Base-by-base conservation (phyloP, 768 basidiomycete species). In the Myochromella boudieri region DNA sequence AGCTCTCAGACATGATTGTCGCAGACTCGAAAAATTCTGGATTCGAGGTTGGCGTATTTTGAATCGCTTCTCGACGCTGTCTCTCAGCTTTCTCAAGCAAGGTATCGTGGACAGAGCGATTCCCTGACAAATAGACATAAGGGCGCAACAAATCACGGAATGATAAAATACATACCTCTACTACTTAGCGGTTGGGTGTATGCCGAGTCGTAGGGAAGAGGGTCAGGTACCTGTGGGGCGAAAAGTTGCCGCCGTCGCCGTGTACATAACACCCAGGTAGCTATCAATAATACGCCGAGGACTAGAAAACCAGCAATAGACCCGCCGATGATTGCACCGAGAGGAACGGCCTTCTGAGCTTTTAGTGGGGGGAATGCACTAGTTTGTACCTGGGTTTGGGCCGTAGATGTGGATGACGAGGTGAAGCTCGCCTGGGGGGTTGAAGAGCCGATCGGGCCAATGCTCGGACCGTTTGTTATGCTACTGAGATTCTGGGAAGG, bases 291-390 rank as follows among this genome's bases (percentile, higher is more conserved):
- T 22, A 17, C 38, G 8, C 43, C 4, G 5, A 47, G 14, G 1
- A 37, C 12, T 11, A 42, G 20, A 37, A 28, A 36, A 8, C 37
- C n/a, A n/a, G n/a, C 42, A 1, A 43, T 18, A 17, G 31, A 39
- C n/a, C 27, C 33, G 28, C 45, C 41, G 6, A 43, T 28, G 34
- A 51, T 51, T 12, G 31, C 31, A 12, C 14, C 49, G 14, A 45
- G 12, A 2, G 17, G 21, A 17, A 18, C 10, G 6, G 15, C 20
- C 14, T n/a, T 26, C 26, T 32, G 10, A 7, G 29, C 9, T 22
- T 11, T 10, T 10, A 7, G 21, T 6, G n/a, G 32, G 12, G n/a
- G 18, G n/a, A 9, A 11, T 8, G 27, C 15, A 10, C 14, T 40
- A 1, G 15, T 22, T 20, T 49, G 24, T 1, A 15, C 24, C 12